Conservation (phyloP, 2,329 filamentous ascomycete genomes). For the Alternaria triticina region DNA sequence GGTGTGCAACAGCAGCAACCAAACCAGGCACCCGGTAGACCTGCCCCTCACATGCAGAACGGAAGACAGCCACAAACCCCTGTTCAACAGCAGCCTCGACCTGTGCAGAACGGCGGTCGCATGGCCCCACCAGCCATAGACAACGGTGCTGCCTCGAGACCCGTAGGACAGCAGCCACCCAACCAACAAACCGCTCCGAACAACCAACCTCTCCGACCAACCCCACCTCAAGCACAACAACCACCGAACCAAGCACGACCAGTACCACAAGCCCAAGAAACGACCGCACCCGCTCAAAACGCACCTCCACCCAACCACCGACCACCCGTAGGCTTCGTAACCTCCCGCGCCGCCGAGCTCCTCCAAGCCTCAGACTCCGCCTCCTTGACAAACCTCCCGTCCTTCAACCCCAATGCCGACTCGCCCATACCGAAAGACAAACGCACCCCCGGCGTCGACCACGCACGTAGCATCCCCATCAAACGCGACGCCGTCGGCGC, state of each 20-base stretch:
- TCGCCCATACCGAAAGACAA: constrained; percentile 73
- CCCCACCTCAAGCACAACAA: constrained; percentile 35
- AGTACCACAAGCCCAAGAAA: constrained; percentile 15
- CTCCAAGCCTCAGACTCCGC: constrained; percentile 46
- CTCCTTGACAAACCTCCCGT: constrained; percentile 40
- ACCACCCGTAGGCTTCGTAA: constrained; percentile 54
- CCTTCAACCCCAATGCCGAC: constrained; percentile 58
- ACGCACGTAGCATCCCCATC: constrained; percentile 76
- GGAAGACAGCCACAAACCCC: constrained; percentile 39
- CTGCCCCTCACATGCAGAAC: constrained; percentile 30
- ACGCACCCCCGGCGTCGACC: constrained; percentile 87
- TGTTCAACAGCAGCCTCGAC: constrained; percentile 27
- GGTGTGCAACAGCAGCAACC: constrained; percentile 35
- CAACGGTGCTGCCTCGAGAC: constrained; percentile 24
- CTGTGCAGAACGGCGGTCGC: constrained; percentile 27
- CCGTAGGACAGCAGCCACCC: constrained; percentile 26
- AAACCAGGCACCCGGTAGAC: constrained; percentile 28
- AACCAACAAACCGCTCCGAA: constrained; percentile 23
- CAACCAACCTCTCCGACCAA: constrained; percentile 32
- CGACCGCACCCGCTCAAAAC: constrained; percentile 18
- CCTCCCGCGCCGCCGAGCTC: constrained; percentile 52
- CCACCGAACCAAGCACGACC: constrained; percentile 19
- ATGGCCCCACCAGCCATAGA: constrained; percentile 32
- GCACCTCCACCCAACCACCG: constrained; percentile 25
- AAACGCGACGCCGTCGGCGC: constrained; percentile 54